Conservation (phyloP, 192 early-diverging fungal genomes). For the Backusella macrospora region DNA sequence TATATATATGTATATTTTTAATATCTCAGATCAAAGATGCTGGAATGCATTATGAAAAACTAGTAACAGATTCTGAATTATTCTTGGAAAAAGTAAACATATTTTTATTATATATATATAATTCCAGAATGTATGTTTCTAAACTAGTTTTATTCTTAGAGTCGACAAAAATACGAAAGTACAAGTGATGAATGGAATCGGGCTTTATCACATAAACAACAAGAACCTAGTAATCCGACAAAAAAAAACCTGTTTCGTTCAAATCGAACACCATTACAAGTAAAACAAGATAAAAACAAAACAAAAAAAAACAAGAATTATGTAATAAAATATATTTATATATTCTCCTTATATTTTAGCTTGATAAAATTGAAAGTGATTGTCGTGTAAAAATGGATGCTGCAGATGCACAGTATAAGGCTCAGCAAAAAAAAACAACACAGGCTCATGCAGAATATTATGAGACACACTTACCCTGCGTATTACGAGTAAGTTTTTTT, state of each 20-base stretch:
- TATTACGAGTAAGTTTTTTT: conserved; percentile 63
- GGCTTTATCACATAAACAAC: conserved; percentile 59
- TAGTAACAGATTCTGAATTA: conserved; percentile 75
- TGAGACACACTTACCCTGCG: conserved; percentile 79
- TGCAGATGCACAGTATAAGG: conserved; percentile 85
- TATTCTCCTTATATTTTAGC: conserved; percentile 39
- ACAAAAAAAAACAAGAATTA: neutral
- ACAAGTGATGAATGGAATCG: conserved; percentile 87
- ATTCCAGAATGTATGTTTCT: too few species aligned
- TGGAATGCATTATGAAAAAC: conserved; percentile 73
- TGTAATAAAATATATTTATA: conserved; percentile 14
- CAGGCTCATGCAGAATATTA: conserved; percentile 76
- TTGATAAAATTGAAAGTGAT: conserved; percentile 84
- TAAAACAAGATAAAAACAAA: conserved; percentile 39
- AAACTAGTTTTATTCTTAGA: conserved; percentile 38
- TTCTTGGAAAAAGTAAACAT: conserved; percentile 74
- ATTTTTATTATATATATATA: neutral
- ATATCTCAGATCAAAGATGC: conserved; percentile 65
- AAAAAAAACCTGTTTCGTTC: conserved; percentile 56
- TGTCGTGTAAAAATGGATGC: conserved; percentile 78
- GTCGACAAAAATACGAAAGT: conserved; percentile 69
- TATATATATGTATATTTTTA: too few species aligned
- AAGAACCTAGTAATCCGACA: conserved; percentile 37
- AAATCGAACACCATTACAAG: conserved; percentile 65
- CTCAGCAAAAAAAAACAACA: conserved; percentile 77